Base-by-base conservation (phyloP, 306 rosid genomes). In the Cicer judaicum region DNA sequence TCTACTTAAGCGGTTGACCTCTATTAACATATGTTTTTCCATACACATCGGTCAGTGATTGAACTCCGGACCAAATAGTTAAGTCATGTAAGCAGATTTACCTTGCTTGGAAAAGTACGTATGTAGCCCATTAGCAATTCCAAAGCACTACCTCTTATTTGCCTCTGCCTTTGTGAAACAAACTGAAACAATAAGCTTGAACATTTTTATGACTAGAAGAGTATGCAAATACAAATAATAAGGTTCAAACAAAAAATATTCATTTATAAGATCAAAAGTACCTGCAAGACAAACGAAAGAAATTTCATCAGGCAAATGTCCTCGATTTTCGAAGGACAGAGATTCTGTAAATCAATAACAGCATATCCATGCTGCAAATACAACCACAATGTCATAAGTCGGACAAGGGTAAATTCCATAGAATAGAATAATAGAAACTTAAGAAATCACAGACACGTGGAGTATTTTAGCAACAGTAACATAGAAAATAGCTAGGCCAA, bases 161-260 rank as follows among this genome's bases (percentile, higher is more conserved):
- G 96, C 68, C 87, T 89, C 66, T 92, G 84, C 84, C 92, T 87
- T 83, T 94, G 99, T 15, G 99, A 92, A 84, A 92, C 79, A 80
- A 90, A 94, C 99, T 92, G 85, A 52, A 74, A 80, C 68, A 81
- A 74, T 55, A 73, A 70, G 39, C 79, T 47, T 70, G 44, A 78
- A 66, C 43, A 69, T 64, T 61, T 72, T 36, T 43, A 72, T 16
- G 41, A 75, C 68, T 48, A 72, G 12, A 65, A 67, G 40, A 73
- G 24, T 59, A 64, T 70, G 41, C 52, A 52, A 8, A 59, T 21
- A 66, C 52, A 59, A 73, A 24, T 56, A 83, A 48, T 29, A 29
- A 11, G 13, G 67, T 15, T 68, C 4, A 12, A 68, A 40, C 36
- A 53, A 40, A 47, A 86, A 66, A 21, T 50, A 67, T 29, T 19